Percentiles rank a stretch among this genome's conserved stretches.
These are phyloP conservation scores for Diaporthe ilicicola DNA, from an alignment of 2,329 filamentous ascomycete species.

Conservation along the genomic window DNA sequence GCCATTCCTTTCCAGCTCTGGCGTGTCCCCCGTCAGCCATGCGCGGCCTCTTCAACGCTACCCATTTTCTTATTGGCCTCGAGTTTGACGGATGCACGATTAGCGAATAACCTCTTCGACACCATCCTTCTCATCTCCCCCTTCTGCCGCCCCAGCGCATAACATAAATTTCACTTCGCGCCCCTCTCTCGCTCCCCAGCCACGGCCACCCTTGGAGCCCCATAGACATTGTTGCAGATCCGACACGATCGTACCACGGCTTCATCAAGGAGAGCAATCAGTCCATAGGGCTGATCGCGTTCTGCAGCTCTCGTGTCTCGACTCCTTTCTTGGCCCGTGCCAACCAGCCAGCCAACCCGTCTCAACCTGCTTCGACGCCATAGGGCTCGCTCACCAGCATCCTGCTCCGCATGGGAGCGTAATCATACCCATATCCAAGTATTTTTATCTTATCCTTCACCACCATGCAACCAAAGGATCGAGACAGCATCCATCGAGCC, in stretches of 20 bases:
- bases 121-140: conserved; percentile 6
- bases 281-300: background rate
- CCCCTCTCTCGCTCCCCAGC: background rate
- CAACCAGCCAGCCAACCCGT: background rate
- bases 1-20: conserved; percentile 18
- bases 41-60: conserved; percentile 19
- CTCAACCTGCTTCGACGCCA: conserved; percentile 3
- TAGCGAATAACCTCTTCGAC: conserved; percentile 29
- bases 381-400: background rate
- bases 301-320: background rate
- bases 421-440: background rate
- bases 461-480: conserved; percentile 26
- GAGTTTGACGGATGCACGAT: conserved; percentile 26
- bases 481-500: conserved; percentile 20
- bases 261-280: background rate
- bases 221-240: background rate
- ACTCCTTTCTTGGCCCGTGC: background rate
- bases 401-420: background rate
- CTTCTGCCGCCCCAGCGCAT: conserved; percentile 1
- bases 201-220: background rate
- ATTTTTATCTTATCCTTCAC: conserved; percentile 1
- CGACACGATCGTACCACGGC: background rate
- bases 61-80: conserved; percentile 26
- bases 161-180: conserved; percentile 9
- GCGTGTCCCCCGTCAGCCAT: conserved; percentile 28